Evolutionary conservation across 768 basidiomycete genomes (phyloP).

Genomic region (Xanthoconium purpureum): DNA sequence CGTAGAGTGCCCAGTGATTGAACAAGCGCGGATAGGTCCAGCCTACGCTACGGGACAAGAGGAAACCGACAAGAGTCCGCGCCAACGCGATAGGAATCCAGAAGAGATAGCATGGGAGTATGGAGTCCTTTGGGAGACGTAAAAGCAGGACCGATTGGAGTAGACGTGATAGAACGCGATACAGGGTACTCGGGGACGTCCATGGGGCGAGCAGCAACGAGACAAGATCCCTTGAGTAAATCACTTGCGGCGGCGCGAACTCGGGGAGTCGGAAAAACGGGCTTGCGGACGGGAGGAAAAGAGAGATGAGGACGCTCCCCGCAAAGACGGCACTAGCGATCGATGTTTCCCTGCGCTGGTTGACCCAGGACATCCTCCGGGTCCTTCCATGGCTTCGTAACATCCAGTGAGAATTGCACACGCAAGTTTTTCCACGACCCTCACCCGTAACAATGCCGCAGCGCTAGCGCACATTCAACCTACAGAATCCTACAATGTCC

Average conservation of each 20-base stretch:
- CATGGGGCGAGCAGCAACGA: constrained; percentile 38
- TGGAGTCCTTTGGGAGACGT: constrained; percentile 3
- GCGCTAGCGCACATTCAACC: too few species aligned
- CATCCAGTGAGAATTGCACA: not conserved
- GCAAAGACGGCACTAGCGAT: constrained; percentile 11
- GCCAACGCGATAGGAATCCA: constrained; percentile 24
- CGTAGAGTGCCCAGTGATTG: constrained; percentile 40
- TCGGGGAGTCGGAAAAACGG: constrained; percentile 16
- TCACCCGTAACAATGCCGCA: not conserved
- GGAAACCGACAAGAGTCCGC: constrained; percentile 18
- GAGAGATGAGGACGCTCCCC: constrained; percentile 10
- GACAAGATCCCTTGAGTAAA: constrained; percentile 33
- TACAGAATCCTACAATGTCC: too few species aligned
- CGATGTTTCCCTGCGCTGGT: not conserved
- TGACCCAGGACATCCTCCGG: not conserved
- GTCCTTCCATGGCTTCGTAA: not conserved
- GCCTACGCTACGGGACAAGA: constrained; percentile 30
- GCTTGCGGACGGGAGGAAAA: constrained; percentile 5
- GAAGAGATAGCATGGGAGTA: constrained; percentile 14
- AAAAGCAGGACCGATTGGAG: constrained; percentile 18
- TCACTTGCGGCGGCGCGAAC: constrained; percentile 39
- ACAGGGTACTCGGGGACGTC: constrained; percentile 26
- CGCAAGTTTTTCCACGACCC: constrained; percentile 1
- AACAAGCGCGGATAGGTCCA: constrained; percentile 40
- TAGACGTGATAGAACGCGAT: constrained; percentile 21